Percentiles rank a stretch among this genome's conserved stretches.
Conservation (phyloP, 805 yeast species). For the Starmerella khaoyaiensis region DNA sequence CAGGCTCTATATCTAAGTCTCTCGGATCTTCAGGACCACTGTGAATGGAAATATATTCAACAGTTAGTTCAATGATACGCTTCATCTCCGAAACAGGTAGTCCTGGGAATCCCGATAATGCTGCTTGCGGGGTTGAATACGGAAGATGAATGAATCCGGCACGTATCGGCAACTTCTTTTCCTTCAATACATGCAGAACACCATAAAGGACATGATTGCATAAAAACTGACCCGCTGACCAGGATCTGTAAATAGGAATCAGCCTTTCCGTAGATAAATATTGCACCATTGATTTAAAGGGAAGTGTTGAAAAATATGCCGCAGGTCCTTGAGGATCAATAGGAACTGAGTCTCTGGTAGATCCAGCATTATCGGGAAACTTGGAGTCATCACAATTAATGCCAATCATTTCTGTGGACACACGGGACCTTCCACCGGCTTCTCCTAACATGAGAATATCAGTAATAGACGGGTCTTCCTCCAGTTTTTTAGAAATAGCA, state of each 20-base stretch:
- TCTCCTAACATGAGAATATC: conserved; percentile 17
- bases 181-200: conserved; percentile 2
- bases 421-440: conserved; percentile 13
- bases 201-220: conserved; percentile 19
- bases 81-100: conserved; percentile 4
- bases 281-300: conserved; percentile 7
- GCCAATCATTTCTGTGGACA: conserved; percentile 16
- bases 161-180: not conserved
- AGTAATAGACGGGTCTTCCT: conserved; percentile 9
- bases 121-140: conserved; percentile 10
- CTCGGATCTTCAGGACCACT: not conserved
- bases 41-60: not conserved
- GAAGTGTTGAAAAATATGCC: conserved; percentile 15
- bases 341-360: not conserved
- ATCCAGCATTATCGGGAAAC: conserved; percentile 15
- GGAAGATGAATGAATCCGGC: conserved; percentile 20
- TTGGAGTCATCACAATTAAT: conserved; percentile 16
- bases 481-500: conserved; percentile 5
- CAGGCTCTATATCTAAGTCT: not conserved
- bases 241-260: conserved; percentile 13
- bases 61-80: conserved; percentile 4
- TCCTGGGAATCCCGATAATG: conserved; percentile 5
- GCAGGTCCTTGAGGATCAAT: conserved; percentile 12
- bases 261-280: not conserved
- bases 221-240: conserved; percentile 18